A percentile compares a stretch with the other conserved stretches of the same genome.
These are phyloP conservation scores for Aureobasidium subglaciale DNA, from an alignment of 2,329 filamentous ascomycete genomes.

Conservation along the genomic window DNA sequence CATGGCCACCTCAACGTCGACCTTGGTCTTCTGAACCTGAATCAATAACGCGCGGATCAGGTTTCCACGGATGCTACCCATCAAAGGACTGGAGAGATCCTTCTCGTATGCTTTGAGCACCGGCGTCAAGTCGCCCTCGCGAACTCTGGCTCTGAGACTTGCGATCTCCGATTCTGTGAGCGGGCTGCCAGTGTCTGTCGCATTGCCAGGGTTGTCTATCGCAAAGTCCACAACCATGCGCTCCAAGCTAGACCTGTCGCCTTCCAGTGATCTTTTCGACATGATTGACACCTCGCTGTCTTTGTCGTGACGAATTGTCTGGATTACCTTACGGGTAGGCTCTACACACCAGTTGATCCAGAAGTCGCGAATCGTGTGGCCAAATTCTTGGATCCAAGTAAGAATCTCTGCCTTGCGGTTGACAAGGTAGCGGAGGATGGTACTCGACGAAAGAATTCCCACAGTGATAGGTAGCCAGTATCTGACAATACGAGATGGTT, in stretches of 20 bases:
- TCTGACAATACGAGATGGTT: conserved; percentile 65
- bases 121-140: conserved; percentile 86
- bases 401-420: conserved; percentile 70
- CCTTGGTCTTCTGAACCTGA: conserved; percentile 97
- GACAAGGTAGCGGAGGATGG: conserved; percentile 70
- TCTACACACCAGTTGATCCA: conserved; percentile 96
- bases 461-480: conserved; percentile 79
- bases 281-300: conserved; percentile 93
- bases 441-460: conserved; percentile 75
- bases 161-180: conserved; percentile 64
- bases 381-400: conserved; percentile 72
- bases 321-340: conserved; percentile 72
- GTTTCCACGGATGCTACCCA: conserved; percentile 77
- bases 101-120: conserved; percentile 87
- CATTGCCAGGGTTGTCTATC: conserved; percentile 64
- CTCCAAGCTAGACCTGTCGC: conserved; percentile 85
- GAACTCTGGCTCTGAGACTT: conserved; percentile 70
- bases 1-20: conserved; percentile 93
- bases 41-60: conserved; percentile 85
- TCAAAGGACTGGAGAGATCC: conserved; percentile 73
- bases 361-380: conserved; percentile 75
- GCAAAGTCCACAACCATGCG: conserved; percentile 98
- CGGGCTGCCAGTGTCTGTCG: conserved; percentile 34
- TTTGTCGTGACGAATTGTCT: conserved; percentile 87
- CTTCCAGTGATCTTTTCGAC: conserved; percentile 84